phyloP scores from a whole-genome alignment of 805 yeast species.

The Wickerhamiella australiensis region DNA sequence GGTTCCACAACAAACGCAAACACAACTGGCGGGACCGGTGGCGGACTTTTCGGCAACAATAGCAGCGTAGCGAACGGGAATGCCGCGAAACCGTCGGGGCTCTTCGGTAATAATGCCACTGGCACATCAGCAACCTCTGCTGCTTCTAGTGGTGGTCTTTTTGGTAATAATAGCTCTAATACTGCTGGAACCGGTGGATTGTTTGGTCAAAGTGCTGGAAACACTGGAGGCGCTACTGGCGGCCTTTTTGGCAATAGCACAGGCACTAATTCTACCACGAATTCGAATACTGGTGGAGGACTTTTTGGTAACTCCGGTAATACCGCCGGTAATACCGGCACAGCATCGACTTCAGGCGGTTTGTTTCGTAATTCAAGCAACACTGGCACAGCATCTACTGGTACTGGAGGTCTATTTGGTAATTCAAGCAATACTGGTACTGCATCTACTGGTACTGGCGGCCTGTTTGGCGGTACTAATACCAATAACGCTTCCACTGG shows the following conservation, averaged over 20 bases:
- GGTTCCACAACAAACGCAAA: slow-evolving; percentile 21
- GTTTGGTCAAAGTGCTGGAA: slow-evolving; percentile 17
- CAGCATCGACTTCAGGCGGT: slow-evolving; percentile 15
- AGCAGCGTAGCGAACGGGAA: neutral
- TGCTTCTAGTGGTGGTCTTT: neutral
- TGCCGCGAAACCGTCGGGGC: neutral
- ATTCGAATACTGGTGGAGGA: slow-evolving; percentile 15
- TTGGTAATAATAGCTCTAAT: neutral
- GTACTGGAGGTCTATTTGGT: slow-evolving; percentile 8
- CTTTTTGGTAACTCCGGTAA: slow-evolving; percentile 2
- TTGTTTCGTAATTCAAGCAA: slow-evolving; percentile 26
- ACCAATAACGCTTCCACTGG: slow-evolving; percentile 14
- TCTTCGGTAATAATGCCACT: neutral
- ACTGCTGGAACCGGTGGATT: slow-evolving; percentile 16
- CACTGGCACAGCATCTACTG: neutral
- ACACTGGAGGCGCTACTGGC: neutral
- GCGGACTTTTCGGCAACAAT: slow-evolving; percentile 23
- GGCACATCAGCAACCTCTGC: neutral
- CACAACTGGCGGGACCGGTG: slow-evolving; percentile 1
- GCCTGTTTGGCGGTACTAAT: slow-evolving; percentile 24
- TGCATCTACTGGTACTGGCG: slow-evolving; percentile 23
- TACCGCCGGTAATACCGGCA: neutral
- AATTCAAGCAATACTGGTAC: slow-evolving; percentile 11
- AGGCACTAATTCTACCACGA: slow-evolving; percentile 11
- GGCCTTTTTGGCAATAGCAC: slow-evolving; percentile 9